Evolutionary conservation across 2,329 filamentous ascomycete genomes (phyloP), one percentile per base, ranked within the genome.

Genomic region (Claviceps purpurea): DNA sequence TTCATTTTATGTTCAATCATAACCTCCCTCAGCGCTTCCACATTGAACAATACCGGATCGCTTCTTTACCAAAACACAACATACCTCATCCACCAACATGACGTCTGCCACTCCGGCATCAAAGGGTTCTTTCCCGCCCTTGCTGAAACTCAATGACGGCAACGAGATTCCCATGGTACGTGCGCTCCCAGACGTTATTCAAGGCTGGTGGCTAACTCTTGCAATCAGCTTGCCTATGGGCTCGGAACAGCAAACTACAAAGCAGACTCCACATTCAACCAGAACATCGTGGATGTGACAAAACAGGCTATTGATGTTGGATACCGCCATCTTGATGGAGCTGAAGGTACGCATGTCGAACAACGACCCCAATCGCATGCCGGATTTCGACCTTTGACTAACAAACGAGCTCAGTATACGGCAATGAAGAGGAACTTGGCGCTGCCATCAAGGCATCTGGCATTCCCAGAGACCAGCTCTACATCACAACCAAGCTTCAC

Each of bases 311-410:
- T 89, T 59, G 75, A 78, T 51, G 66, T 79, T n/a, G 85, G 84
- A 24, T 89, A 82, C 65, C 74, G 75, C 53, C 85, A 90, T 61
- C 73, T 90, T 3, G 87, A 91, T 64, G 80, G 85, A 44, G 87
- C 87, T 20, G 82, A 90, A 70, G 69, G 82, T 82, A 63, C 53
- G 67, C 57, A 26, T n/a, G 1, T 14, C 5, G n/a, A 10, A 22
- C 20, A 16, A 24, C 4, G 2, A 10, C 16, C 10, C 8, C 47
- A 8, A 26, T 8, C 26, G 26, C 26, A 30, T 48, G 18, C 34
- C 22, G 4, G 5, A 13, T 5, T 7, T 10, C 38, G 11, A 41
- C 10, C 16, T 18, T 13, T 49, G 37, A 16, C 47, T 53, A 24
- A 50, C 44, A 38, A n/a, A 7, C 7, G 22, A 26, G 3, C n/a